Base-by-base conservation (phyloP, 1,284 basidiomycete genomes). In the Apiotrichum gamsii region DNA sequence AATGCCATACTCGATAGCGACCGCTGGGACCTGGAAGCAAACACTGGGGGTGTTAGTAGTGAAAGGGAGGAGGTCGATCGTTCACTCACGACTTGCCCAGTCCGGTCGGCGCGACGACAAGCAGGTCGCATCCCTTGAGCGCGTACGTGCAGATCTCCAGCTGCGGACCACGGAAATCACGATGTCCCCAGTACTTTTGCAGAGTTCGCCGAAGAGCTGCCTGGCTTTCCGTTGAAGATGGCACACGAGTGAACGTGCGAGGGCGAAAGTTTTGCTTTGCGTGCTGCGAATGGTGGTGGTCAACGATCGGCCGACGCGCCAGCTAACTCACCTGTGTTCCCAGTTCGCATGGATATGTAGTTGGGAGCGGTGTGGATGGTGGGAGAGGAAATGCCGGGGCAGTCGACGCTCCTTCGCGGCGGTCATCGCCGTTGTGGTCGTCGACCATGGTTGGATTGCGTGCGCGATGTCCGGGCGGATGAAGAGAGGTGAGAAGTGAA, bases 21-120 rank as follows among this genome's bases (percentile, higher is more conserved):
- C 73, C 0, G 88, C 88, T 23, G 89, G 88, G 10, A 90, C 75
- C 69, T 91, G 89, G 60, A 90, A 93, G 69, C 88, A 93, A 4
- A 91, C 62, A 55, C 87, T 62, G 28, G 8, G n/a, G n/a, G 11
- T 11, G 24, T 47, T 39, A 48, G 39, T 19, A n/a, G n/a, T n/a
- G n/a, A n/a, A n/a, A n/a, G n/a, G n/a, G n/a, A n/a, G n/a, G n/a
- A n/a, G n/a, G n/a, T n/a, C n/a, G n/a, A n/a, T n/a, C n/a, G n/a
- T n/a, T 43, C 0, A 54, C 73, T 46, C 42, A 84, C 87, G 80
- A 70, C 56, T 91, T 91, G 23, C 88, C 88, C 78, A 90, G 83
- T 3, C 89, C 88, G 2, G 88, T 91, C 0, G 89, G 87, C 8
- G 88, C 88, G 3, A 90, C 78, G 5, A 90, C 85, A n/a, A 89